Evolutionary conservation across 2,329 filamentous ascomycete genomes (phyloP).

Genomic region (Cytospora paraplurivora): DNA sequence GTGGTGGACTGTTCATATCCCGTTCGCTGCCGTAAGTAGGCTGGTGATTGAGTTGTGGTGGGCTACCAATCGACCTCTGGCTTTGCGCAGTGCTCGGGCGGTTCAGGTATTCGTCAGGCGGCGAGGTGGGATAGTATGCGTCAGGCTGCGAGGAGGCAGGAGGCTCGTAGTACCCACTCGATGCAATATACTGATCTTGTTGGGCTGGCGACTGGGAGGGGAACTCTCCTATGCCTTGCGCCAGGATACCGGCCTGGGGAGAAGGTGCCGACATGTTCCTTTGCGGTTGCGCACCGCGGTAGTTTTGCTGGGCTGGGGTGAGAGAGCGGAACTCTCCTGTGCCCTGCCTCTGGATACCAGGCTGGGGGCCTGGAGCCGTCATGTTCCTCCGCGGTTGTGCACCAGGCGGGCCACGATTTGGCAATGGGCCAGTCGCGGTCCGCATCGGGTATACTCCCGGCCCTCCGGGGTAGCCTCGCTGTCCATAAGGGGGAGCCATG

Average conservation of each 20-base stretch:
- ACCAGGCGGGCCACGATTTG: constrained; percentile 30
- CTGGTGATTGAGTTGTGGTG: constrained; percentile 7
- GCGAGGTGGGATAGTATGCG: constrained; percentile 12
- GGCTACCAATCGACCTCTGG: constrained; percentile 21
- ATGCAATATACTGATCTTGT: constrained; percentile 4
- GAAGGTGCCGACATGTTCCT: not conserved
- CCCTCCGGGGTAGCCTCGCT: constrained; percentile 14
- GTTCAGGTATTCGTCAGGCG: constrained; percentile 20
- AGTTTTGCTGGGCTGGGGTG: constrained; percentile 13
- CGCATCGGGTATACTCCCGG: constrained; percentile 31
- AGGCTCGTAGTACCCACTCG: constrained; percentile 12
- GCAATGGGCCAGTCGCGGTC: constrained; percentile 38
- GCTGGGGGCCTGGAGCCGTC: constrained; percentile 36
- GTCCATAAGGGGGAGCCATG: constrained; percentile 18
- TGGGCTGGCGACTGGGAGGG: constrained; percentile 12
- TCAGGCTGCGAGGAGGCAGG: constrained; percentile 6
- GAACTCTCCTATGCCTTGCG: constrained; percentile 14
- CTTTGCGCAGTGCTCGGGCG: constrained; percentile 28
- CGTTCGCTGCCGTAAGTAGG: not conserved
- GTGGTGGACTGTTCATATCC: not conserved
- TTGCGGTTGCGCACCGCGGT: not conserved
- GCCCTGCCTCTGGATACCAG: constrained; percentile 16
- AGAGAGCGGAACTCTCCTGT: constrained; percentile 15
- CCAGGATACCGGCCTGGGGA: constrained; percentile 11
- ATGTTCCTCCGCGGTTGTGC: constrained; percentile 38